Evolutionary conservation across 441 rosid genomes (phyloP), one percentile per base, ranked within the genome.

Genomic region (Adansonia grandidieri): DNA sequence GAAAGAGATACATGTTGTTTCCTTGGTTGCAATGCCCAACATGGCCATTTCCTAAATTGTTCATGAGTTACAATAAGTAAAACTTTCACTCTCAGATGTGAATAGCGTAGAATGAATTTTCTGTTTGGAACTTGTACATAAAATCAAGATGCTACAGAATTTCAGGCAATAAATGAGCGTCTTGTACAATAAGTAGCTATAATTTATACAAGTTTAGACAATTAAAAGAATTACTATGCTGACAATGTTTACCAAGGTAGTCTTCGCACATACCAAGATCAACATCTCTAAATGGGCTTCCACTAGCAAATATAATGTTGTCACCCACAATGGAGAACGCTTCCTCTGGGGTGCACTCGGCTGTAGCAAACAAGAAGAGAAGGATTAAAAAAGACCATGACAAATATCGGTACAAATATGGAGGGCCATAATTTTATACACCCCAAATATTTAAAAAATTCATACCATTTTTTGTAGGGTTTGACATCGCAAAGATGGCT

Each of bases 1-100:
- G 99, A 80, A 96, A 96, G 79, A 96, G 95, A 86, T 94, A 96
- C 99, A 96, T 96, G 88, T 96, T 96, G 90, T 94, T 94, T 78
- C 98, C 99, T 87, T 96, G 99, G 89, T 96, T 96, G 92, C 95
- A 89, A 82, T 90, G 94, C 84, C 99, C 99, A 56, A 93, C 77
- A 3, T 78, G 86, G 77, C 98, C 96, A 85, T 53, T 71, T 71
- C 96, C 99, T 96, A 89, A 74, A 79, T 47, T 64, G 83, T 58
- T 72, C 58, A 79, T 63, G 78, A 45, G 78, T 78, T 71, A 63
- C 37, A 74, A 61, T 65, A 73, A 54, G 64, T 20, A 75, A 64
- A 48, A 20, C 58, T 75, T 74, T 83, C 71, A 63, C 51, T 68
- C 56, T 19, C 57, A 60, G 13, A 54, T 15, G 5, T 74, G 60